Conservation (phyloP, 768 basidiomycete genomes). For the Boletus sp. region DNA sequence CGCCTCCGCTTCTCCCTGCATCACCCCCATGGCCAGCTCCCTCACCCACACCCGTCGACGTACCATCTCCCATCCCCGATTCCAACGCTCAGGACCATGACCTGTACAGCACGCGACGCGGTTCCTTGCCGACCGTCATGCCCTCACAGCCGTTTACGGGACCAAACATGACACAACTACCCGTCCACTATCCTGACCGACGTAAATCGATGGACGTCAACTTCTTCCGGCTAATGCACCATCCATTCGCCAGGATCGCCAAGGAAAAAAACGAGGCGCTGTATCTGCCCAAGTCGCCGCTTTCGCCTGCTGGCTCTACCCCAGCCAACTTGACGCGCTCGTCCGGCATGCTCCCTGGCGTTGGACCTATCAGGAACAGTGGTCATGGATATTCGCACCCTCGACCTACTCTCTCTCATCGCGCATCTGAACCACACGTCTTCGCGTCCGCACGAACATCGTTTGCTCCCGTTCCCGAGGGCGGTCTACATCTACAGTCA, state of each 20-base stretch:
- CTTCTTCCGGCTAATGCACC: slow-evolving; percentile 53
- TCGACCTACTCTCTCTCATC: slow-evolving; percentile 27
- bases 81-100: slow-evolving; percentile 29
- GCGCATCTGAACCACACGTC: slow-evolving; percentile 35
- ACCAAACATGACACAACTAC: slow-evolving; percentile 35
- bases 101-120: slow-evolving; percentile 43
- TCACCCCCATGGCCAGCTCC: slow-evolving; percentile 35
- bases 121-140: slow-evolving; percentile 50
- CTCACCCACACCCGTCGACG: slow-evolving; percentile 29
- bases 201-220: slow-evolving; percentile 41
- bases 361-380: slow-evolving; percentile 45
- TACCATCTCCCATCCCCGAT: slow-evolving; percentile 22
- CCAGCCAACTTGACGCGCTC: slow-evolving; percentile 38
- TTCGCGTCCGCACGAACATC: slow-evolving; percentile 39
- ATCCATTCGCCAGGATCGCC: slow-evolving; percentile 33
- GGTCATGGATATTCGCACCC: slow-evolving; percentile 46
- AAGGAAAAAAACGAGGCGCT: slow-evolving; percentile 36
- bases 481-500: slow-evolving; percentile 10
- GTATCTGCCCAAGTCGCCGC: slow-evolving; percentile 33
- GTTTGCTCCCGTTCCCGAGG: slow-evolving; percentile 33
- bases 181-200: slow-evolving; percentile 35
- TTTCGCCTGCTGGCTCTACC: slow-evolving; percentile 31
- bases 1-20: slow-evolving; percentile 14
- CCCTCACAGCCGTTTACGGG: slow-evolving; percentile 25
- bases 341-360: slow-evolving; percentile 25